A percentile compares a stretch with the other conserved stretches of the same genome.
These are phyloP conservation scores for Aspergillus luchuensis DNA, from an alignment of 2,329 filamentous ascomycete genomes.

Conservation along the genomic window DNA sequence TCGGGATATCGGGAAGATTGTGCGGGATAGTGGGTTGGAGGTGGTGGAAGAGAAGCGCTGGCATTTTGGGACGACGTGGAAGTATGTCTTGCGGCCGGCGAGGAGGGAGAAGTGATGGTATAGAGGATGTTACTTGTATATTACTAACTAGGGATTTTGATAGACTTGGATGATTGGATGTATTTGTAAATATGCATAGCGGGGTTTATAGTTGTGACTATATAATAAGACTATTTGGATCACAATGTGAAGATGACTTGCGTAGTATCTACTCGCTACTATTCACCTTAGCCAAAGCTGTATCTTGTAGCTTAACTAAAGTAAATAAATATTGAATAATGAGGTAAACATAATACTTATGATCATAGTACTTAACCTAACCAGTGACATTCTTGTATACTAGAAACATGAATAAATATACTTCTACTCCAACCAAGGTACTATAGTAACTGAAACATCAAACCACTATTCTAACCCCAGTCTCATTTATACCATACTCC, in stretches of 20 bases:
- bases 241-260: neutral
- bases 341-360: no score
- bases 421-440: no score
- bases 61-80: slow-evolving; percentile 54
- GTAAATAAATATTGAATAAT: no score
- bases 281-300: no score
- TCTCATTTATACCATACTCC: no score
- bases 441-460: no score
- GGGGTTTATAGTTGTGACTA: neutral
- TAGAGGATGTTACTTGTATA: neutral
- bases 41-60: slow-evolving; percentile 50
- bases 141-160: neutral
- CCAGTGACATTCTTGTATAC: no score
- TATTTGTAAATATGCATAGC: neutral
- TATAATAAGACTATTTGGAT: neutral
- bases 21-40: slow-evolving; percentile 51
- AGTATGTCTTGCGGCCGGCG: slow-evolving; percentile 42
- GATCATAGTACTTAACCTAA: no score
- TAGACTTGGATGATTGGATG: neutral
- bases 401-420: no score
- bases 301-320: no score
- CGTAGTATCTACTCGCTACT: no score
- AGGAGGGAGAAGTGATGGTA: slow-evolving; percentile 5
- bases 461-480: no score
- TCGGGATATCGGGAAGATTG: slow-evolving; percentile 52